Conservation (phyloP, 106 monocot genomes). For the Phalaenopsis aphrodite region DNA sequence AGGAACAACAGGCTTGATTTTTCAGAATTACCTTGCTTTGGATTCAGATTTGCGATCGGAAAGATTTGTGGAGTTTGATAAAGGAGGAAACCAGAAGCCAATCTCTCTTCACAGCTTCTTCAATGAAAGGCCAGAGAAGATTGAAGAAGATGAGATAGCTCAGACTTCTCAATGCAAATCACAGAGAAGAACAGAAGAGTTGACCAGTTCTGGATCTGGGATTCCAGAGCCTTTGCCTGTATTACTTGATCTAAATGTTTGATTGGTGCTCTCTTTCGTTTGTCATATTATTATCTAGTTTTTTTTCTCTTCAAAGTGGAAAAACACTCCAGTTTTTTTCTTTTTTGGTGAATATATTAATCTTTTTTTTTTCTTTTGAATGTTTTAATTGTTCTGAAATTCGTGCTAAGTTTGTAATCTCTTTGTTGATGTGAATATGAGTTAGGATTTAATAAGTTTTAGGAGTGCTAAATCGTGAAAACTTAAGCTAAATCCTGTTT, state of each 20-base stretch:
- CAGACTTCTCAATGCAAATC: neutral
- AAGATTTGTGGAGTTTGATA: neutral
- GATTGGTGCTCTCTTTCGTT: neutral
- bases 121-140: neutral
- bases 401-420: neutral
- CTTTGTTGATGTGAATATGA: neutral
- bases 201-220: neutral
- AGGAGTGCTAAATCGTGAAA: too few species aligned
- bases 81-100: neutral
- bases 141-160: neutral
- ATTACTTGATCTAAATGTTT: conserved; percentile 10
- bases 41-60: neutral
- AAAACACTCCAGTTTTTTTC: too few species aligned
- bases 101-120: conserved; percentile 1
- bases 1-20: neutral
- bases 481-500: too few species aligned
- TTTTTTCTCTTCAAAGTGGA: too few species aligned
- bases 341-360: too few species aligned
- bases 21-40: neutral
- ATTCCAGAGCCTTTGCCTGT: neutral
- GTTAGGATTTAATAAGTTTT: neutral
- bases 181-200: neutral
- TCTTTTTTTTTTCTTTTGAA: neutral
- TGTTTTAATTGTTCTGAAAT: neutral
- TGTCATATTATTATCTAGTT: too few species aligned